A percentile compares a stretch with the other conserved stretches of the same genome.
Conservation (phyloP, 2,329 filamentous ascomycete genomes). For the Helicocarpus griseus region DNA sequence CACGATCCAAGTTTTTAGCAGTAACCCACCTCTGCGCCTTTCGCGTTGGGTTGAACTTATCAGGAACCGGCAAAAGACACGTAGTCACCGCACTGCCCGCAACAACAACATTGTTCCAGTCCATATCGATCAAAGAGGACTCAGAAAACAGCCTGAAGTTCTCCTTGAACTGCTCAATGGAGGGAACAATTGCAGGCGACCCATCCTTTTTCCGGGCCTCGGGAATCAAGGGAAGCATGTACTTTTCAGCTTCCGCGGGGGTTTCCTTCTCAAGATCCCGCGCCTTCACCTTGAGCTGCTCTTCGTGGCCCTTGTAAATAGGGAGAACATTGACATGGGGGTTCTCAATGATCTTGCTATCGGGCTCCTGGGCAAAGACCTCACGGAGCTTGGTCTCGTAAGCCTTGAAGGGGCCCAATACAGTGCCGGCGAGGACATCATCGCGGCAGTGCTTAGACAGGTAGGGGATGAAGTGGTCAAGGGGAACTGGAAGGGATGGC, state of each 20-base stretch:
- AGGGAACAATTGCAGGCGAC: slow-evolving; percentile 57
- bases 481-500: slow-evolving; percentile 10
- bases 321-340: slow-evolving; percentile 20
- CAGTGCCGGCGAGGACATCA: slow-evolving; percentile 11
- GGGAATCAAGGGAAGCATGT: slow-evolving; percentile 17
- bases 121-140: slow-evolving; percentile 61
- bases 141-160: slow-evolving; percentile 81
- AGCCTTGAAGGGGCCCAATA: slow-evolving; percentile 18
- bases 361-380: slow-evolving; percentile 22
- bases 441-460: slow-evolving; percentile 9
- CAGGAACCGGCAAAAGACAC: slow-evolving; percentile 61
- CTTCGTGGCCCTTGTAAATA: slow-evolving; percentile 16
- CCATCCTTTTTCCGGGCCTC: slow-evolving; percentile 51
- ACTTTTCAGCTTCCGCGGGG: slow-evolving; percentile 17
- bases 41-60: slow-evolving; percentile 39
- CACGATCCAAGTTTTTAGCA: neutral
- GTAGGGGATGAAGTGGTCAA: slow-evolving; percentile 13
- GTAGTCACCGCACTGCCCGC: slow-evolving; percentile 76
- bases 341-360: slow-evolving; percentile 14
- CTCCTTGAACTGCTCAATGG: slow-evolving; percentile 60
- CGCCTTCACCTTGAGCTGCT: slow-evolving; percentile 14
- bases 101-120: slow-evolving; percentile 75
- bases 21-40: slow-evolving; percentile 8
- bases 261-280: slow-evolving; percentile 16
- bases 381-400: slow-evolving; percentile 24